phyloP scores from a whole-genome alignment of 352 stramenopile species.

The Phytophthora palmivora region DNA sequence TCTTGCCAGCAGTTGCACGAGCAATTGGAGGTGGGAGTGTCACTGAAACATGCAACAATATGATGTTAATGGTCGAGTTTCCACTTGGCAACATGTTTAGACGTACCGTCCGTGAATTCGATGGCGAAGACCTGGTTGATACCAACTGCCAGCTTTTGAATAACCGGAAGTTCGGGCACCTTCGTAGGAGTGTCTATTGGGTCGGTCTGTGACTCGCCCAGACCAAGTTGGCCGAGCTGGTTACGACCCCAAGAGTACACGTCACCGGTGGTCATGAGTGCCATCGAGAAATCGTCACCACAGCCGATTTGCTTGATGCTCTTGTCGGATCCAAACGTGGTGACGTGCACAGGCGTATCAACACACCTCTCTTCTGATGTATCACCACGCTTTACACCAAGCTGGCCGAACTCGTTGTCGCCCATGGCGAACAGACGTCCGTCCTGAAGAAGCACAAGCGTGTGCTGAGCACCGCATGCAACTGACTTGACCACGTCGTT shows the following conservation, averaged over 20 bases:
- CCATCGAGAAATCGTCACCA: constrained; percentile 75
- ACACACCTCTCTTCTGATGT: constrained; percentile 45
- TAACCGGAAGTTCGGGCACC: constrained; percentile 53
- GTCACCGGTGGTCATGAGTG: constrained; percentile 51
- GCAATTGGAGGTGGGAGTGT: constrained; percentile 55
- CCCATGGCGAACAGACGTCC: constrained; percentile 72
- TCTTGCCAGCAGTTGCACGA: constrained; percentile 30
- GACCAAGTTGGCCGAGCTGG: constrained; percentile 73
- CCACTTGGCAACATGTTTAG: neutral
- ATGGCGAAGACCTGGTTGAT: constrained; percentile 83
- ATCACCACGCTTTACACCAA: constrained; percentile 47
- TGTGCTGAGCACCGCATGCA: constrained; percentile 73
- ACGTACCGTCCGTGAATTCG: constrained; percentile 78
- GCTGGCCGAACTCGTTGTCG: constrained; percentile 77
- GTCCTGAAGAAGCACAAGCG: constrained; percentile 69
- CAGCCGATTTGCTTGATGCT: constrained; percentile 56
- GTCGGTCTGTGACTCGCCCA: constrained; percentile 46
- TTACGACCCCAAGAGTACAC: constrained; percentile 82
- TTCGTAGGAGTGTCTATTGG: constrained; percentile 59
- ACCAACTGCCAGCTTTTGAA: constrained; percentile 70
- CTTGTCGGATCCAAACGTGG: constrained; percentile 32
- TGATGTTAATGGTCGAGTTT: constrained; percentile 1
- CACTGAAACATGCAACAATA: constrained; percentile 30
- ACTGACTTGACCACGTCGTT: constrained; percentile 64
- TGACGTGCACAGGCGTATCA: constrained; percentile 42